Percentiles rank a stretch among this genome's conserved stretches.
phyloP scores from a whole-genome alignment of 768 basidiomycete genomes.

The Lyophyllum shimeji region DNA sequence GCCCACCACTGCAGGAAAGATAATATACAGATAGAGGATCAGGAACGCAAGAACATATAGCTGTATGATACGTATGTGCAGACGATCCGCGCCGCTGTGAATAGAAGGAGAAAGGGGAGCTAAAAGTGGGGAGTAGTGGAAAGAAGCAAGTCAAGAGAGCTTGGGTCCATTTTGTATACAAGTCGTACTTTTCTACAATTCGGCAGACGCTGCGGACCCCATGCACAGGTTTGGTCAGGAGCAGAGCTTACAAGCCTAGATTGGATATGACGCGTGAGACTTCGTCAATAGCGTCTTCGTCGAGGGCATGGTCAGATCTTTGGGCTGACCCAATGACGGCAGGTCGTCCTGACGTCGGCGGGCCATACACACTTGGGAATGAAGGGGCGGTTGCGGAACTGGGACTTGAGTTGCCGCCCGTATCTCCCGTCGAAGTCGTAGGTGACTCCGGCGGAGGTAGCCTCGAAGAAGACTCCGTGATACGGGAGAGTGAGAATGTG shows the following conservation, averaged over 20 bases:
- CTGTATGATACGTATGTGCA: conserved; percentile 23
- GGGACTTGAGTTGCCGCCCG: conserved; percentile 78
- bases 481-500: conserved; percentile 80
- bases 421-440: conserved; percentile 74
- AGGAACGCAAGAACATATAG: conserved; percentile 32
- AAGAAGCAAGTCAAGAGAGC: conserved; percentile 5
- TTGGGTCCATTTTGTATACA: conserved; percentile 20
- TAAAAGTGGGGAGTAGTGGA: no score
- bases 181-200: conserved; percentile 22
- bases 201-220: conserved; percentile 3
- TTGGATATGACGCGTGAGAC: conserved; percentile 79
- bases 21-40: conserved; percentile 43
- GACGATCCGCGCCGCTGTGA: conserved; percentile 19
- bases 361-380: conserved; percentile 84
- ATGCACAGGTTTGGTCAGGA: conserved; percentile 5
- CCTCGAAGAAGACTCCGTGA: conserved; percentile 64
- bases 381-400: conserved; percentile 74
- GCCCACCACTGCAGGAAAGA: conserved; percentile 52
- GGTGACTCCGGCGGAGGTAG: conserved; percentile 77
- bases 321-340: conserved; percentile 45
- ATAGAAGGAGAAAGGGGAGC: conserved; percentile 12
- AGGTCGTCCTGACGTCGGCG: conserved; percentile 47
- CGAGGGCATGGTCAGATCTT: conserved; percentile 39
- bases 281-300: conserved; percentile 65
- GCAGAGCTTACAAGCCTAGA: conserved; percentile 53